phyloP scores from a whole-genome alignment of 257 asterid species.

The Gardenia jasminoides region DNA sequence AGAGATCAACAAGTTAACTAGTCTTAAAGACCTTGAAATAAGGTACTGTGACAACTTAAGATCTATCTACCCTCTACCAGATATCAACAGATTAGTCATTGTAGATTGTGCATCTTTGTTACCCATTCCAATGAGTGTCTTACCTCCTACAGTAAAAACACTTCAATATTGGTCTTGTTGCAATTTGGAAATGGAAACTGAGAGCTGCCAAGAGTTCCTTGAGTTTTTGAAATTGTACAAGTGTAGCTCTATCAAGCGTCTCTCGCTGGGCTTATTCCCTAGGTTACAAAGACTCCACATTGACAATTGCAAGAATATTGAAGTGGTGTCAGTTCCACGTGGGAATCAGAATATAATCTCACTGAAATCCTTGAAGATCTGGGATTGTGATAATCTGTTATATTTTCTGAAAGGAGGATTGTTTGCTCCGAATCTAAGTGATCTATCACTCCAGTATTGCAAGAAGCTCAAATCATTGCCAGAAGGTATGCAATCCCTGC shows the following conservation, averaged over 20 bases:
- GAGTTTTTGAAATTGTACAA: fast-evolving
- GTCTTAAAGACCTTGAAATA: fast-evolving
- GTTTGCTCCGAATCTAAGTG: background rate
- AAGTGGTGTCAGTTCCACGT: background rate
- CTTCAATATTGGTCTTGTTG: too few relatives aligned
- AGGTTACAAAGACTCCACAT: fast-evolving
- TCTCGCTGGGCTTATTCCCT: background rate
- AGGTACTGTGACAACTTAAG: too few relatives aligned
- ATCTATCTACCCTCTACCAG: too few relatives aligned
- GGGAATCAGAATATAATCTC: background rate
- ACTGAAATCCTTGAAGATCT: background rate
- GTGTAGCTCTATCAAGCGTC: background rate
- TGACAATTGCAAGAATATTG: fast-evolving
- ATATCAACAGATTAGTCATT: too few relatives aligned
- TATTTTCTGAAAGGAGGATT: background rate
- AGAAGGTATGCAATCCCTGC: background rate
- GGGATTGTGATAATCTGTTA: background rate
- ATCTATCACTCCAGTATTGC: fast-evolving
- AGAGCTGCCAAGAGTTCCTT: background rate
- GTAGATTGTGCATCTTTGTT: too few relatives aligned
- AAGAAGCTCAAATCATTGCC: slow-evolving; percentile 10
- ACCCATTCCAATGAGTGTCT: too few relatives aligned
- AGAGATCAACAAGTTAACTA: background rate
- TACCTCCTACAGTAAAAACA: too few relatives aligned
- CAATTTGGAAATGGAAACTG: background rate